Evolutionary conservation across 768 basidiomycete genomes (phyloP), one percentile per base, ranked within the genome.

Genomic region (Kwoniella europaea): DNA sequence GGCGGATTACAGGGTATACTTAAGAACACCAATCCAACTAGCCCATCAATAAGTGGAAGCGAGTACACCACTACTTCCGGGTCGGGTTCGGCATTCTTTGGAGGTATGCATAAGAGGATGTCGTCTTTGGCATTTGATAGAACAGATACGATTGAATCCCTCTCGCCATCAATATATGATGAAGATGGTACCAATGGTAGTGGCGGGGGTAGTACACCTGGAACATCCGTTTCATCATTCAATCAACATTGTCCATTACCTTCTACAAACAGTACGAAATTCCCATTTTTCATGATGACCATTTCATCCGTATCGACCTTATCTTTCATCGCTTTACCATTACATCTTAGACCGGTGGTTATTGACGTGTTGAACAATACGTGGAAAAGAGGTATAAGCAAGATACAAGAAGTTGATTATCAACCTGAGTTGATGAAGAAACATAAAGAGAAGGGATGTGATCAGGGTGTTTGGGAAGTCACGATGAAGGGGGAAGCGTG

Each of bases 391-490:
- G 79, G 79, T 9, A 69, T 78, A 2, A 59, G 41, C 27, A 75
- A 74, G 65, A 70, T 68, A 2, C 29, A 52, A n/a, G 61, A 78
- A 42, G 77, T 80, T 18, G 77, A 77, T 3, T 80, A 80, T 67
- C 68, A 67, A 22, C 70, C 77, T 7, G 79, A 78, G 57, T 57
- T 80, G 55, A 76, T 75, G 77, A 71, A 69, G 68, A 66, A 59
- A 52, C 77, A 78, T 61, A 72, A 69, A 55, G 79, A 80, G 16
- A 75, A 71, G 44, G 77, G 79, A 6, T 76, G 77, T 60, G 77
- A 80, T 29, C 72, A 74, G 18, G 79, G 79, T 6, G 79, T 80
- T 2, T 80, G 79, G 79, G 77, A 80, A 55, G 69, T 80, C 16
- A 69, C 63, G 16, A 41, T 78, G 68, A 78, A 75, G 59, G 77